Base-by-base conservation (phyloP, 2,329 filamentous ascomycete species). In the Talaromyces amestolkiae region DNA sequence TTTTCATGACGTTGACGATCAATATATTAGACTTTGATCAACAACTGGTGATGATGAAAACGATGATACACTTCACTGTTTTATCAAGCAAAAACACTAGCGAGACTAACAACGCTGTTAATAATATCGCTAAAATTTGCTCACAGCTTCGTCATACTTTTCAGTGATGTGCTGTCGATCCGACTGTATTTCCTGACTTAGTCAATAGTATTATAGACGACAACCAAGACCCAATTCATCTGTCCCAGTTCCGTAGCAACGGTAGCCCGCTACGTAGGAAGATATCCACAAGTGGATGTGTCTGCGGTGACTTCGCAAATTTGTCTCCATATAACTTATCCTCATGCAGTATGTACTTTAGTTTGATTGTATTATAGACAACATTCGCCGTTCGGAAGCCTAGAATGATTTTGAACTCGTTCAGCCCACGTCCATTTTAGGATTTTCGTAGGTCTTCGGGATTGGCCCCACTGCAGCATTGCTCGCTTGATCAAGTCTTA, bases 231-330 rank as follows among this genome's bases (percentile, higher is more conserved):
- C 22, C 19, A 56, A 24, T 39, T 37, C n/a, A 24, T 24, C 19
- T 56, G 51, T 45, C 63, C 64, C 49, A 45, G 63, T 54, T 61
- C 58, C 64, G 64, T 47, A 61, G 58, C 64, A 45, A 65, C 58
- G 64, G 64, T 62, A 65, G 7, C 53, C 53, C 53, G 53, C 53
- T 56, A 22, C 19, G 8, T 39, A 39, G 6, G 2, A 56, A 39
- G 6, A 56, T 56, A 35, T 56, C 33, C 53, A 56, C 53, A 56
- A 37, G 33, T 56, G 53, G 53, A 39, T 39, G 33, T 56, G 33
- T 39, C 6, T 19, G 13, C 33, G 51, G 35, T 54, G 13, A 56
- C 2, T 39, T 24, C 13, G 33, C 37, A 56, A 56, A 22, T 37
- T 56, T 2, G 33, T 39, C 53, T 37, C 53, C 53, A 56, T 56